Evolutionary conservation across 2,329 filamentous ascomycete genomes (phyloP), one percentile per base, ranked within the genome.

Genomic region (Diaporthe velutina): DNA sequence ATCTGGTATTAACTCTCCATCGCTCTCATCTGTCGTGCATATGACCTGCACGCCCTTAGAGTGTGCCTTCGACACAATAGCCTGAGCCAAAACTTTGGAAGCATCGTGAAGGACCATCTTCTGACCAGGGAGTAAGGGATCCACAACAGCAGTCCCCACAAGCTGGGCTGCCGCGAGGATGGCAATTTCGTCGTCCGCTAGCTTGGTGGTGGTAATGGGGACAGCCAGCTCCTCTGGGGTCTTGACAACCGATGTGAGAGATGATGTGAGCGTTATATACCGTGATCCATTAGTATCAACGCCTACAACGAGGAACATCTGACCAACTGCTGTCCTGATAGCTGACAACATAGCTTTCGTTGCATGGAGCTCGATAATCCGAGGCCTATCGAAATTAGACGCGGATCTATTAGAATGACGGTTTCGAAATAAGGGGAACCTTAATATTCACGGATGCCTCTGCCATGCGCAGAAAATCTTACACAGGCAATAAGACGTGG

Each of bases 271-370:
- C 13, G 48, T 40, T 6, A 55, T n/a, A 7, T 52, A 57, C 17
- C 33, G 48, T 13, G 7, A 15, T 30, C 45, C 67, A 17, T 19
- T 30, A 4, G 50, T 9, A 55, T 70, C 67, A 38, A 42, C 28
- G 17, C 67, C 67, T 9, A 55, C 5, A 15, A 17, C 33, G 17
- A 70, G 67, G 50, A 70, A 70, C 67, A 54, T 52, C 30, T 70
- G 67, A 5, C 67, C 73, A 30, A 42, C 38, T n/a, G 71, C 40
- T 28, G 58, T 60, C 9, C 52, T 42, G 7, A 76, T 42, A 7
- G 55, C 58, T 10, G 73, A 75, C 13, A 48, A 38, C 13, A 45
- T 50, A 1, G 70, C 5, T 45, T 45, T 64, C 25, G 60, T 64
- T 17, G 40, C n/a, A 33, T 10, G 60, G 25, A 64, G 60, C 40